These are phyloP conservation scores for Salix arbutifolia DNA, from an alignment of 345 rosid genomes.

Conservation along the genomic window DNA sequence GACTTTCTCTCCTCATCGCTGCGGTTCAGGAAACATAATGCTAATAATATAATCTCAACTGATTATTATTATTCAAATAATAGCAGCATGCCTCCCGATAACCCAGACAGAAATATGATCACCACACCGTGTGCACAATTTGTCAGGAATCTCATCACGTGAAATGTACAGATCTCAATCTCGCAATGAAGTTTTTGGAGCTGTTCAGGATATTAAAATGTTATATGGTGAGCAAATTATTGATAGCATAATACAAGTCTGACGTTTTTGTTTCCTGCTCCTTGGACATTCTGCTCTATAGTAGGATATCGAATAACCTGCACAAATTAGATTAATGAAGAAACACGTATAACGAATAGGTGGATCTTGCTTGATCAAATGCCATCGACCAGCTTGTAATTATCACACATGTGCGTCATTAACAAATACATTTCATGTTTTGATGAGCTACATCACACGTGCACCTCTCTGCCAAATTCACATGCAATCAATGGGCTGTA, in stretches of 20 bases:
- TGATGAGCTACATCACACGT: not conserved
- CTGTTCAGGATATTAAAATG: not conserved
- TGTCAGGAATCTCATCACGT: not conserved
- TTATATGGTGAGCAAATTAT: not conserved
- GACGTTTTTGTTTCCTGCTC: not conserved
- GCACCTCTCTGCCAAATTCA: not conserved
- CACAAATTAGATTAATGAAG: not conserved
- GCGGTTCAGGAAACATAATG: not conserved
- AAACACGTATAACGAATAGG: not conserved
- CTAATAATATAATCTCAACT: not conserved
- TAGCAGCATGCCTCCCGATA: not conserved
- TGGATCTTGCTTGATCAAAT: not conserved
- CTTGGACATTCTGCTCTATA: not conserved
- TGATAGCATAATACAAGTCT: not conserved
- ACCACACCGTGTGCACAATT: not conserved
- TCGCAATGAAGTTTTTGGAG: not conserved
- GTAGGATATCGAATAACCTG: not conserved
- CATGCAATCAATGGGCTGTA: not conserved
- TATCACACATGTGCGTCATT: not conserved
- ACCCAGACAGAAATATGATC: not conserved
- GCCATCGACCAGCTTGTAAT: not conserved
- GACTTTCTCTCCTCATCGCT: not conserved
- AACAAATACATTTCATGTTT: not conserved
- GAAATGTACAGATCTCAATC: not conserved
- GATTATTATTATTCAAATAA: not conserved